phyloP scores from a whole-genome alignment of 192 early-diverging fungal species.

The Linnemannia zychae region DNA sequence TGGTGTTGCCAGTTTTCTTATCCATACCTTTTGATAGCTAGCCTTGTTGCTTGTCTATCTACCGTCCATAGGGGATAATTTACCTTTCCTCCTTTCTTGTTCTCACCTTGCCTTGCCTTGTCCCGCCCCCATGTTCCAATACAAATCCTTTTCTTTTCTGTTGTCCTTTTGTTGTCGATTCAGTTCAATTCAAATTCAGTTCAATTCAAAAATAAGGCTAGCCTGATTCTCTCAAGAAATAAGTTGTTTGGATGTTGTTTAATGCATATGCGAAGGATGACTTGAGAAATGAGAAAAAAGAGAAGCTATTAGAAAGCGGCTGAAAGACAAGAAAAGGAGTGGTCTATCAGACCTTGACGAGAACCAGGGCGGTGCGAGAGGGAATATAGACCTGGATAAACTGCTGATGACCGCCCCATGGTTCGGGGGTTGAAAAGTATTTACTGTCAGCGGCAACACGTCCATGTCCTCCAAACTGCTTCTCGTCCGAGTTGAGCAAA shows the following conservation, averaged over 20 bases:
- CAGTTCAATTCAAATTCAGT: too few relatives aligned
- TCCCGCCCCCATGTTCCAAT: background rate
- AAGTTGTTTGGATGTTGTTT: background rate
- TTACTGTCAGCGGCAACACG: constrained; percentile 74
- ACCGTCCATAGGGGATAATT: background rate
- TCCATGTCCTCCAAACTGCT: constrained; percentile 83
- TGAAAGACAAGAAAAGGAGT: background rate
- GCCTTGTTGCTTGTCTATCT: background rate
- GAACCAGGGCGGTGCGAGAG: constrained; percentile 30
- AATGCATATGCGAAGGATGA: background rate
- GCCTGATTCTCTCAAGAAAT: background rate
- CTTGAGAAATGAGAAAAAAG: background rate
- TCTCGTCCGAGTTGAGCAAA: constrained; percentile 84
- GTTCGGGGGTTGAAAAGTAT: constrained; percentile 78
- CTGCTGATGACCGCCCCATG: constrained; percentile 82
- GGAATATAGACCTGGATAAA: constrained; percentile 78
- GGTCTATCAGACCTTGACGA: constrained; percentile 22
- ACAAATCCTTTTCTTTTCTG: background rate
- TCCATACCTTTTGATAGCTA: background rate
- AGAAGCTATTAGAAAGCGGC: background rate
- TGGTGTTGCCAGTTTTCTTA: background rate
- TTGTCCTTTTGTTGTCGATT: background rate
- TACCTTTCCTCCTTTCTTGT: background rate
- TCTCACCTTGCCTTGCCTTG: background rate
- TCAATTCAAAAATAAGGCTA: background rate